Conservation (phyloP, 768 basidiomycete species). For the Leccinum aurantiacum region DNA sequence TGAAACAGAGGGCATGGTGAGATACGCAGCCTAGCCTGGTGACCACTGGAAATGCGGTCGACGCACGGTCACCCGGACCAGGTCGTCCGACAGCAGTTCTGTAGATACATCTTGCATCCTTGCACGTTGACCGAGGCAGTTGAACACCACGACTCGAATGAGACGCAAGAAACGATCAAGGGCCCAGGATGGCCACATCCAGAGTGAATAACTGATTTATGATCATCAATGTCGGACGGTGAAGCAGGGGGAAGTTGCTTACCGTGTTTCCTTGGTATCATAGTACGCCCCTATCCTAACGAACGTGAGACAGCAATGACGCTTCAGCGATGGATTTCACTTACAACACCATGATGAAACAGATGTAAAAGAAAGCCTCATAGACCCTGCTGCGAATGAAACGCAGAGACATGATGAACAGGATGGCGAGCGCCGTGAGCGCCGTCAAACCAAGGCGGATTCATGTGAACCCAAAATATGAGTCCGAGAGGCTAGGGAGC, state of each 20-base stretch:
- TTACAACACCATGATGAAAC: conserved; percentile 45
- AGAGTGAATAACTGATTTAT: conserved; percentile 16
- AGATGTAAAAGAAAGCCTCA: conserved; percentile 52
- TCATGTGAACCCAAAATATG: conserved; percentile 13
- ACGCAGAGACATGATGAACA: conserved; percentile 48
- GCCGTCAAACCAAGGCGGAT: conserved; percentile 39
- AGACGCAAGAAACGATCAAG: conserved; percentile 52
- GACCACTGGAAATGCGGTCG: conserved; percentile 51
- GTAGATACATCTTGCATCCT: conserved; percentile 37
- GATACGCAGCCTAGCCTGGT: conserved; percentile 55
- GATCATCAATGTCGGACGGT: neutral
- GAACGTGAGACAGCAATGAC: conserved; percentile 7
- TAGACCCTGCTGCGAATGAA: conserved; percentile 47
- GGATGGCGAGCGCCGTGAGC: conserved; percentile 40
- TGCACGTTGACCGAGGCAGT: conserved; percentile 34
- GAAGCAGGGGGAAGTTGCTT: conserved; percentile 1
- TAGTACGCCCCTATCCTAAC: conserved; percentile 39
- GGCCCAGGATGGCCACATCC: conserved; percentile 36
- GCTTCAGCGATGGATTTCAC: conserved; percentile 1
- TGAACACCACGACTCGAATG: conserved; percentile 44
- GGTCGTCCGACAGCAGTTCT: conserved; percentile 45
- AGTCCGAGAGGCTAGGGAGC: neutral
- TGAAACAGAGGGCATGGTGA: conserved; percentile 50
- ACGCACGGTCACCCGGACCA: conserved; percentile 47
- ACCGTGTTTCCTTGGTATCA: conserved; percentile 33